These are phyloP conservation scores for Polychytrium aggregatum DNA, from an alignment of 192 early-diverging fungal genomes.

Conservation along the genomic window DNA sequence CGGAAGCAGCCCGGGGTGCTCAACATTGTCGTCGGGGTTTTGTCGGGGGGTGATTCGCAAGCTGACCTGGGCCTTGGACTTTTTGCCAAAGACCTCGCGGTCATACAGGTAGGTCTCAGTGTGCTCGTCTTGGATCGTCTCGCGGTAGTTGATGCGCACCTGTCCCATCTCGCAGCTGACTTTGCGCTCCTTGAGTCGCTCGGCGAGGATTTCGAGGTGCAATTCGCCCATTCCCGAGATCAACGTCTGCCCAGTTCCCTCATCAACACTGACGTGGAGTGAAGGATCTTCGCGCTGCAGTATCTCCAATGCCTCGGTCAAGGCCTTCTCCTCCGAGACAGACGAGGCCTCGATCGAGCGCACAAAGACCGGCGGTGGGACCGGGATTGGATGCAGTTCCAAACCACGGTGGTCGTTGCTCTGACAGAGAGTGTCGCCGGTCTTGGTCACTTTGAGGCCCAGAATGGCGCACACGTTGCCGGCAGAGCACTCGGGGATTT, in stretches of 20 bases:
- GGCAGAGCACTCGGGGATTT: slow-evolving; percentile 52
- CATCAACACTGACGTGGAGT: slow-evolving; percentile 54
- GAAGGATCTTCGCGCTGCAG: slow-evolving; percentile 83
- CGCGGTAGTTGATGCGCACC: slow-evolving; percentile 81
- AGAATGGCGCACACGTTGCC: slow-evolving; percentile 82
- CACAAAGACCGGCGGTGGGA: slow-evolving; percentile 84
- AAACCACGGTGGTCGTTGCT: slow-evolving; percentile 9
- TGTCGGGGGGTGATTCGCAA: slow-evolving; percentile 40
- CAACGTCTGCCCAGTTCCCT: slow-evolving; percentile 80
- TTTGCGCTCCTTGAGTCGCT: slow-evolving; percentile 67
- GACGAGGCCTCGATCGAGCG: slow-evolving; percentile 47
- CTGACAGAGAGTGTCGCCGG: slow-evolving; percentile 73
- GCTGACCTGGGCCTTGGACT: slow-evolving; percentile 40
- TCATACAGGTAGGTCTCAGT: slow-evolving; percentile 42
- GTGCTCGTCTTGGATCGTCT: slow-evolving; percentile 34
- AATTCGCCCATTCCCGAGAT: slow-evolving; percentile 91
- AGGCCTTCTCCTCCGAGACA: slow-evolving; percentile 49
- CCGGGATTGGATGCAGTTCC: slow-evolving; percentile 60
- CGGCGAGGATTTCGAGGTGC: slow-evolving; percentile 82
- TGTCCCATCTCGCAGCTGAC: slow-evolving; percentile 70
- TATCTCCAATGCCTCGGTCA: slow-evolving; percentile 60
- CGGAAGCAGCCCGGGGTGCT: neutral
- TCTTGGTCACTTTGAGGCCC: slow-evolving; percentile 71
- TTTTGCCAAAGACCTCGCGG: slow-evolving; percentile 60
- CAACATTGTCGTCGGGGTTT: neutral